phyloP scores from a whole-genome alignment of 2,329 filamentous ascomycete genomes.

The Endoconidiophora polonica region DNA sequence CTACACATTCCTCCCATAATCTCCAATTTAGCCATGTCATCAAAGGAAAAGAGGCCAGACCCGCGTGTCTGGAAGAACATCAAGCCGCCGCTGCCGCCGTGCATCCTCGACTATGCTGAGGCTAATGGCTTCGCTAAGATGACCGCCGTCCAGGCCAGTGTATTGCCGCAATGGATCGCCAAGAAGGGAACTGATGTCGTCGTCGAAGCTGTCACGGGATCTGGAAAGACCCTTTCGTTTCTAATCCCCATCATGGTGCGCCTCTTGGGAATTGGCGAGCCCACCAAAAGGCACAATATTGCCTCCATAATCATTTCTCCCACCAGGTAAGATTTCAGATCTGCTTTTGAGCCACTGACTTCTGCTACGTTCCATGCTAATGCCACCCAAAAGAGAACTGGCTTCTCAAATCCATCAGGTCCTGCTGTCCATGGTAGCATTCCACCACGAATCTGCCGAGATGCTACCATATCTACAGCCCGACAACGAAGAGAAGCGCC shows the following conservation, averaged over 20 bases:
- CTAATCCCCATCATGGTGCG: slow-evolving; percentile 71
- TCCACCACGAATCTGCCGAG: slow-evolving; percentile 65
- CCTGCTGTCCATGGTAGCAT: slow-evolving; percentile 57
- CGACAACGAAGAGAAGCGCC: slow-evolving; percentile 40
- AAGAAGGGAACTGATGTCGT: slow-evolving; percentile 67
- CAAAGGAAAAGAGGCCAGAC: slow-evolving; percentile 23
- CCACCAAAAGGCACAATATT: slow-evolving; percentile 77
- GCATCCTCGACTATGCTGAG: slow-evolving; percentile 69
- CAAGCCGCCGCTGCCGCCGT: slow-evolving; percentile 33
- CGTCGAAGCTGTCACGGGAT: slow-evolving; percentile 82
- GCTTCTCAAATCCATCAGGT: slow-evolving; percentile 82
- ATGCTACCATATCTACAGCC: slow-evolving; percentile 34
- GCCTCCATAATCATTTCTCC: slow-evolving; percentile 85
- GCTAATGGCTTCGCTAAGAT: slow-evolving; percentile 75
- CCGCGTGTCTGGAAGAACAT: slow-evolving; percentile 29
- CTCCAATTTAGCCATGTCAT: neutral
- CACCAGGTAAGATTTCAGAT: slow-evolving; percentile 23
- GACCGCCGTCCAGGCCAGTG: slow-evolving; percentile 89
- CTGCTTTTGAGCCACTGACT: neutral
- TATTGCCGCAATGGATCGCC: slow-evolving; percentile 72
- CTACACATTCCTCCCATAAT: neutral
- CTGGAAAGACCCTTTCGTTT: slow-evolving; percentile 78
- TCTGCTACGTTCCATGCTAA: neutral
- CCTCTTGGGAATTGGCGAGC: slow-evolving; percentile 61
- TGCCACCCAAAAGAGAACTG: slow-evolving; percentile 49